Evolutionary conservation across 1,284 basidiomycete species (phyloP), one percentile per base, ranked within the genome.

Genomic region (Inonotus obliquus): DNA sequence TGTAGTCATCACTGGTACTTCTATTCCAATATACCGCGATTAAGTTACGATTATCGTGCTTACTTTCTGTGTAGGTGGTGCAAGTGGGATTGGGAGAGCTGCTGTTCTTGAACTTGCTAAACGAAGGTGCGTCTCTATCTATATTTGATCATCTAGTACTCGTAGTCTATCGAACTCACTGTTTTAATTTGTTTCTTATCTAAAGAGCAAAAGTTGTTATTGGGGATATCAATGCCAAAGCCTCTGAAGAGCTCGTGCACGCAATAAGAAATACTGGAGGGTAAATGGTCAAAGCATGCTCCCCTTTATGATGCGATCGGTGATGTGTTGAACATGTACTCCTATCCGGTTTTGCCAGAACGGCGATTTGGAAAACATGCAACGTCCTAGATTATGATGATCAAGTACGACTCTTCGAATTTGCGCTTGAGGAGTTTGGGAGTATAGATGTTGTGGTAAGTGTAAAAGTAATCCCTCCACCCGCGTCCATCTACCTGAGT

Each of bases 301-400:
- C 11, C 2, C 17, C 17, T 5, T 44, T 1, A 44, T 44, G 4
- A 44, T 14, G 7, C 17, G 41, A 17, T 11, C 17, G 19, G 17
- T 21, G 9, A 44, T 44, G 41, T 6, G n/a, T 17, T 44, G 13
- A 44, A n/a, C n/a, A n/a, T n/a, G n/a, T n/a, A n/a, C n/a, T n/a
- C n/a, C 19, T 1, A 44, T 44, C 5, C 13, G 11, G 14, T 29
- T 32, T 52, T 32, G 11, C 19, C 19, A 85, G 83, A 1, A 67
- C 76, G 19, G 83, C 82, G 1, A 68, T 73, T 11, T 77, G 68
- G 23, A 69, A 75, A 21, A 73, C 72, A 45, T 83, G 82, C 68
- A 74, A 86, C 66, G 84, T 86, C 25, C 75, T 77, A 0, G 68
- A 72, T 1, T 87, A 82, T 78, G 82, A 85, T 1, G 77, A 84